A percentile compares a stretch with the other conserved stretches of the same genome.
Evolutionary conservation across 1,284 basidiomycete genomes (phyloP).

Genomic region (Leccinum huronense): DNA sequence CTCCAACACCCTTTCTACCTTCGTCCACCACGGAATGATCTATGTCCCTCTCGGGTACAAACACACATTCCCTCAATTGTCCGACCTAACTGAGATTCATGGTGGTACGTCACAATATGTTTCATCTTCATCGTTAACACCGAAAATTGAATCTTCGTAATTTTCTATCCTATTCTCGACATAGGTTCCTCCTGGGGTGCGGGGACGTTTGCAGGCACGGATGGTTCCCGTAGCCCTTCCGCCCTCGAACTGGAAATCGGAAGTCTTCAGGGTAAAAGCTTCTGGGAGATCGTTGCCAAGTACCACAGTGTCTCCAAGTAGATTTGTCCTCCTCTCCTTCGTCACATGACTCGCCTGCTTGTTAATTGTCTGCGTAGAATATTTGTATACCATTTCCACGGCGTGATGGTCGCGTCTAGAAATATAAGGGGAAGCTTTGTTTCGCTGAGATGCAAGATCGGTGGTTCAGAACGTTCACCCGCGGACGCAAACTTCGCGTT

Average conservation of each 20-base stretch:
- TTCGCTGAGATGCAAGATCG: background rate
- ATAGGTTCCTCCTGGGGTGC: slow-evolving; percentile 73
- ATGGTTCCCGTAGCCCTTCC: slow-evolving; percentile 64
- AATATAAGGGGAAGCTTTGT: background rate
- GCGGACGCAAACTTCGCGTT: background rate
- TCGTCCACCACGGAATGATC: slow-evolving; percentile 79
- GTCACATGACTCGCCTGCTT: background rate
- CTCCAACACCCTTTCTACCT: slow-evolving; percentile 64
- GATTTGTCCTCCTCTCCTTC: background rate
- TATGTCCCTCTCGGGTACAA: slow-evolving; percentile 82
- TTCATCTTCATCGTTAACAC: background rate
- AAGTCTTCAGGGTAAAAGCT: slow-evolving; percentile 60
- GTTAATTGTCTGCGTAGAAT: background rate
- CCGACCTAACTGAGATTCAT: slow-evolving; percentile 61
- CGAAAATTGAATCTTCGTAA: background rate
- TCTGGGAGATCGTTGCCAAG: slow-evolving; percentile 52
- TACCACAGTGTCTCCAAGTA: slow-evolving; percentile 25
- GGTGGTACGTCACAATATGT: slow-evolving; percentile 52
- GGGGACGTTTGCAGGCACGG: slow-evolving; percentile 62
- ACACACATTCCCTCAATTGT: slow-evolving; percentile 53
- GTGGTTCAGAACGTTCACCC: background rate
- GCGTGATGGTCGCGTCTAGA: background rate
- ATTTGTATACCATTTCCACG: slow-evolving; percentile 1
- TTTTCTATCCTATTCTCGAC: background rate
- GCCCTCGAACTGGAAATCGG: slow-evolving; percentile 67